phyloP scores from a whole-genome alignment of 116 monocot genomes.

The Phalaenopsis hybrid region DNA sequence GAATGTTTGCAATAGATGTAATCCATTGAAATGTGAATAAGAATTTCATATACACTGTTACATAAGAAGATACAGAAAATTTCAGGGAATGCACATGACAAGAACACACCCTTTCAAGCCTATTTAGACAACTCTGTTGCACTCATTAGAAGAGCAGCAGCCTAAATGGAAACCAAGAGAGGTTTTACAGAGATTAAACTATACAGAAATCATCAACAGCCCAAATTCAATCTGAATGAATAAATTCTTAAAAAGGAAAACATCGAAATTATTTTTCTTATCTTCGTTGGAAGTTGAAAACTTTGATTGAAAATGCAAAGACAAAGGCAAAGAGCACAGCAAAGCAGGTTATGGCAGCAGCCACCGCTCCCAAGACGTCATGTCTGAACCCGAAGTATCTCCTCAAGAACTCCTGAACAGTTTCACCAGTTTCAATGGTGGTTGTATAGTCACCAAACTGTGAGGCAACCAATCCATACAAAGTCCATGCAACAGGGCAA shows the following conservation, averaged over 20 bases:
- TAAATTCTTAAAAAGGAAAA: neutral
- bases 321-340: slow-evolving; percentile 44
- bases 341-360: slow-evolving; percentile 38
- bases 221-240: slow-evolving; percentile 1
- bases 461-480: slow-evolving; percentile 70
- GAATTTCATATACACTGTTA: neutral
- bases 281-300: slow-evolving; percentile 71
- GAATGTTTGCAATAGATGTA: neutral
- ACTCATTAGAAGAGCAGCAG: neutral
- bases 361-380: slow-evolving; percentile 40
- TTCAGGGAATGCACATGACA: neutral
- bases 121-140: neutral
- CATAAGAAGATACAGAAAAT: neutral
- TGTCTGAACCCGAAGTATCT: slow-evolving; percentile 55
- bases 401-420: slow-evolving; percentile 31
- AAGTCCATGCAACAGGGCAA: slow-evolving; percentile 77
- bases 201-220: neutral
- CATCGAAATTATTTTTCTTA: slow-evolving; percentile 6
- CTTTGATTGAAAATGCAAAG: slow-evolving; percentile 55
- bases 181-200: neutral
- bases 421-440: neutral
- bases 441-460: slow-evolving; percentile 61
- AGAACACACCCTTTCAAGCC: neutral
- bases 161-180: neutral
- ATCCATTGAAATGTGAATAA: neutral